Percentiles rank a stretch among this genome's conserved stretches.
Conservation (phyloP, 2,329 filamentous ascomycete genomes). For the Fonsecaea multimorphosa region DNA sequence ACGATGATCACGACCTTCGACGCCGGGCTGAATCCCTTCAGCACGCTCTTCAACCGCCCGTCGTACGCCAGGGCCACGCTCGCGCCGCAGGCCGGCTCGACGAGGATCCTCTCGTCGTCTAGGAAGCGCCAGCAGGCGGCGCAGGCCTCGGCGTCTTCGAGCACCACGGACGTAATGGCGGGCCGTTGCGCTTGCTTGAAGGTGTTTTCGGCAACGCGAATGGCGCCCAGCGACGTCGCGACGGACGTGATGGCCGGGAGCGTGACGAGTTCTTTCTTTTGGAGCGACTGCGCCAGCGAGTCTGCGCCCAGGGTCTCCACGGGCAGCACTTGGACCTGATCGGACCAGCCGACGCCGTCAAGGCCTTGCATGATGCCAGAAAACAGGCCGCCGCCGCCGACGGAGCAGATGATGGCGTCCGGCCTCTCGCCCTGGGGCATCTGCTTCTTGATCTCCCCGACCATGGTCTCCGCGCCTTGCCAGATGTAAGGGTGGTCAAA, state of each 20-base stretch:
- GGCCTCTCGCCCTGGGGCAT: constrained; percentile 54
- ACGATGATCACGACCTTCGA: constrained; percentile 83
- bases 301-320: constrained; percentile 79
- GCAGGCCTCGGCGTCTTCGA: constrained; percentile 79
- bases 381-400: constrained; percentile 81
- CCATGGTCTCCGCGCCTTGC: constrained; percentile 54
- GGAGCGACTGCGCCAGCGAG: constrained; percentile 68
- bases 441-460: constrained; percentile 53
- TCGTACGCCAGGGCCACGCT: constrained; percentile 60
- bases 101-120: constrained; percentile 79
- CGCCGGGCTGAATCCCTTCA: constrained; percentile 41
- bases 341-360: constrained; percentile 43
- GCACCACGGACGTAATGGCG: constrained; percentile 65
- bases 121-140: constrained; percentile 76
- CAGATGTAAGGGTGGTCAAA: constrained; percentile 55
- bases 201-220: constrained; percentile 70
- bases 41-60: constrained; percentile 31
- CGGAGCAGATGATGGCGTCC: constrained; percentile 75
- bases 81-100: constrained; percentile 86
- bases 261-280: constrained; percentile 62
- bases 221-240: constrained; percentile 76
- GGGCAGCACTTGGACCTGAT: constrained; percentile 64
- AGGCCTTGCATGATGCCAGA: constrained; percentile 77
- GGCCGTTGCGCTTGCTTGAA: constrained; percentile 67
- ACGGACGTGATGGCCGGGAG: constrained; percentile 75